phyloP scores from a whole-genome alignment of 768 basidiomycete species.

The Tubosaeta sp. region DNA sequence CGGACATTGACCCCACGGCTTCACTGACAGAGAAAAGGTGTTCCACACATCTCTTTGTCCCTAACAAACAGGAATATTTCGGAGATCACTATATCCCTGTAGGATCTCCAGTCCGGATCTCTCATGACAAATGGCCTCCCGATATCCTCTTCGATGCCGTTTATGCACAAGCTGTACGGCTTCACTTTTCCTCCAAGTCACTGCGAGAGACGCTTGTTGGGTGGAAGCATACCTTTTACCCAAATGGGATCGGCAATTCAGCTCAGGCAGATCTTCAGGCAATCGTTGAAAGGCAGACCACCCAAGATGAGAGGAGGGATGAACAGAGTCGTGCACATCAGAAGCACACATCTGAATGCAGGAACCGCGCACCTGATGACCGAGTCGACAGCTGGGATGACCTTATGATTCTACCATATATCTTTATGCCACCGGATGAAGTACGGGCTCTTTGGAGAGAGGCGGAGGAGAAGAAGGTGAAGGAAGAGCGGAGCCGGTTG shows the following conservation, averaged over 20 bases:
- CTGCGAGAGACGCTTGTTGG: neutral
- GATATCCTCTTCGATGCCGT: conserved; percentile 4
- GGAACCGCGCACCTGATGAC: neutral
- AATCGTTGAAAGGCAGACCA: too few species aligned
- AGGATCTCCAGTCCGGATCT: neutral
- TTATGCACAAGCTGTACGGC: neutral
- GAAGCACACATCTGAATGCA: neutral
- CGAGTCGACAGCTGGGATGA: neutral
- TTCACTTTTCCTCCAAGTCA: neutral
- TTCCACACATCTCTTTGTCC: too few species aligned
- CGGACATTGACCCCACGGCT: too few species aligned
- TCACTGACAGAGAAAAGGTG: too few species aligned
- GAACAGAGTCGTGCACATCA: too few species aligned
- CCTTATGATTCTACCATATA: neutral
- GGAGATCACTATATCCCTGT: neutral
- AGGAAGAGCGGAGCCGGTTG: neutral
- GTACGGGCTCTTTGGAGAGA: neutral
- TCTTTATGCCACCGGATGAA: neutral
- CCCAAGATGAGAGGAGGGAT: too few species aligned
- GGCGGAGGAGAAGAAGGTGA: neutral
- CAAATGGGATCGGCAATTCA: too few species aligned
- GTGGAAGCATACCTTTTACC: neutral
- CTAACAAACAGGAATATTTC: too few species aligned
- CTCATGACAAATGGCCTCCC: neutral
- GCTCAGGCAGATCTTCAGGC: too few species aligned